Percentiles rank a stretch among this genome's conserved stretches.
phyloP scores from a whole-genome alignment of 2,329 filamentous ascomycete species.

The Emmonsiellopsis sp. region DNA sequence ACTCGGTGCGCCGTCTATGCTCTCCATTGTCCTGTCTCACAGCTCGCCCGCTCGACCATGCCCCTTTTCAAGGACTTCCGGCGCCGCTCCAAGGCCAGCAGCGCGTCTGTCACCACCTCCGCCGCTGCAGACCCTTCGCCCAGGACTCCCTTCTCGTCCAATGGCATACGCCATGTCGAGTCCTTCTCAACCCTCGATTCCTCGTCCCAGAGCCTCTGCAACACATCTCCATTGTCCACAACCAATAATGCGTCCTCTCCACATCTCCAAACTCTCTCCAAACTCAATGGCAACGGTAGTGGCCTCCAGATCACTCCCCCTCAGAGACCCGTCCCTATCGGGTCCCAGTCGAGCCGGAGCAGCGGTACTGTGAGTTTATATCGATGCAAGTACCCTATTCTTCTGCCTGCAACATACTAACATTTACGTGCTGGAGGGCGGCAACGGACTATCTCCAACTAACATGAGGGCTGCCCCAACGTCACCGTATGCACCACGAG shows the following conservation, averaged over 20 bases:
- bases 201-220: constrained; percentile 46
- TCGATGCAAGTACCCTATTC: too few species aligned
- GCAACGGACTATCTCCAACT: constrained; percentile 25
- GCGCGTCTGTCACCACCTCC: constrained; percentile 36
- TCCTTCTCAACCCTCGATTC: constrained; percentile 56
- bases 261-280: constrained; percentile 43
- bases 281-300: constrained; percentile 42
- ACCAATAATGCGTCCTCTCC: constrained; percentile 58
- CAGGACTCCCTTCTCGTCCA: not conserved
- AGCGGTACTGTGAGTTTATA: constrained; percentile 31
- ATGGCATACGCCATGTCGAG: constrained; percentile 18
- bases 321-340: constrained; percentile 37
- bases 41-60: constrained; percentile 21
- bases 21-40: too few species aligned
- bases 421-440: constrained; percentile 21
- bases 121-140: constrained; percentile 37
- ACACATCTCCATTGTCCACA: constrained; percentile 66
- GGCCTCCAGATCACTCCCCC: constrained; percentile 34
- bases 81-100: constrained; percentile 63
- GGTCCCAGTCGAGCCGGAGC: constrained; percentile 32
- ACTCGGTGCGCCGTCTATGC: too few species aligned
- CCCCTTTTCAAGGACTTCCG: constrained; percentile 69
- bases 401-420: not conserved
- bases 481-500: constrained; percentile 71
- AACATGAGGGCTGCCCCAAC: constrained; percentile 48